Evolutionary conservation across 1,284 basidiomycete species (phyloP).

Genomic region (Hemileia vastatrix): DNA sequence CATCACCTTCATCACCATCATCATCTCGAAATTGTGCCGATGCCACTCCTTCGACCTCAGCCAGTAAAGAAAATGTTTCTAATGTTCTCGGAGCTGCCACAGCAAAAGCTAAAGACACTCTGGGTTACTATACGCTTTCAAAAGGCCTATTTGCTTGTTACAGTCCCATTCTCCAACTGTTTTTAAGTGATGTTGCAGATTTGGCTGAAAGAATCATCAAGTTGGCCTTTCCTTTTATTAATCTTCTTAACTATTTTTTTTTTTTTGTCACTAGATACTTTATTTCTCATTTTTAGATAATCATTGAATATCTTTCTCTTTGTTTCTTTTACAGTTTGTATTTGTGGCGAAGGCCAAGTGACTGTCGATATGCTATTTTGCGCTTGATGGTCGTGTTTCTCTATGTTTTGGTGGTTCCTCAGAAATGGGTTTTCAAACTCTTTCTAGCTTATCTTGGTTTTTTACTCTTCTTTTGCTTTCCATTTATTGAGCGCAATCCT

Average conservation of each 20-base stretch:
- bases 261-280: neutral
- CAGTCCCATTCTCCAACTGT: slow-evolving; percentile 3
- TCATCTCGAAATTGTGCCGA: neutral
- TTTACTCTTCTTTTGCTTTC: slow-evolving; percentile 16
- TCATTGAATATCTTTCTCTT: neutral
- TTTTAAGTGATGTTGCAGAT: slow-evolving; percentile 16
- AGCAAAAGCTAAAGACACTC: neutral
- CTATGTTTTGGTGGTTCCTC: slow-evolving; percentile 9
- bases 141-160: slow-evolving; percentile 10
- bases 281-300: neutral
- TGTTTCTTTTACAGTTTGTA: slow-evolving; percentile 5
- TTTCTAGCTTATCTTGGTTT: slow-evolving; percentile 21
- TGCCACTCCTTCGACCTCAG: no score
- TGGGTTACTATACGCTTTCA: neutral
- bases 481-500: slow-evolving; percentile 16
- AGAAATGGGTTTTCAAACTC: slow-evolving; percentile 20
- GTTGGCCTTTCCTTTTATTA: neutral
- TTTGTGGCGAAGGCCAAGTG: slow-evolving; percentile 18
- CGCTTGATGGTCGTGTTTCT: slow-evolving; percentile 4
- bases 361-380: slow-evolving; percentile 5
- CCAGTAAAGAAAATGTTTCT: no score
- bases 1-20: neutral
- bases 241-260: neutral
- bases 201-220: slow-evolving; percentile 21
- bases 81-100: neutral